phyloP scores from a whole-genome alignment of 1,284 basidiomycete species.

The Boletellus deceptivus region DNA sequence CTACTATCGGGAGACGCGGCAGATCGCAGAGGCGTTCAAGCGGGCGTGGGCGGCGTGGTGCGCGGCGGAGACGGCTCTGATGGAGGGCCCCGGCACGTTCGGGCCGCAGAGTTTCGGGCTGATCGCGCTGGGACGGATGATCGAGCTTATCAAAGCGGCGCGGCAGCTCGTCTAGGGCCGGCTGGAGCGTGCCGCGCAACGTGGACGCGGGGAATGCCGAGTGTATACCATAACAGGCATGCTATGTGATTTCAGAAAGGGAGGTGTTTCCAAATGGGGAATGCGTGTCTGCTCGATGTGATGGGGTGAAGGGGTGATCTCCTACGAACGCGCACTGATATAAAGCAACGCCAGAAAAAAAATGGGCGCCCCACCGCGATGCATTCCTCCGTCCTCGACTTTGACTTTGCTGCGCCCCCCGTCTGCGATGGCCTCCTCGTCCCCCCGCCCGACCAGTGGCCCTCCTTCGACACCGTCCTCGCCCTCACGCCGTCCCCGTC shows the following conservation, averaged over 20 bases:
- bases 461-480: conserved; percentile 22
- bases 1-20: conserved; percentile 24
- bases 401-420: conserved; percentile 6
- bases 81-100: conserved; percentile 27
- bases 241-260: conserved; percentile 32
- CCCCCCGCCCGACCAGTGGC: conserved; percentile 21
- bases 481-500: conserved; percentile 11
- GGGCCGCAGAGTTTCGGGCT: conserved; percentile 43
- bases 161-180: conserved; percentile 3
- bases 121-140: conserved; percentile 39
- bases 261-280: conserved; percentile 10
- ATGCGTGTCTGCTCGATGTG: conserved; percentile 22
- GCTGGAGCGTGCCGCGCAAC: conserved; percentile 11
- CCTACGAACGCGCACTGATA: conserved; percentile 14
- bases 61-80: conserved; percentile 31
- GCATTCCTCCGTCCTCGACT: conserved; percentile 5
- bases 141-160: conserved; percentile 36
- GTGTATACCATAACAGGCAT: conserved; percentile 8
- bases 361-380: conserved; percentile 6
- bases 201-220: conserved; percentile 26
- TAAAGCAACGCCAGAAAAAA: conserved; percentile 19
- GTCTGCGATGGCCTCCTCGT: conserved; percentile 16
- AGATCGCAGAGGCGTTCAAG: conserved; percentile 30
- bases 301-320: conserved; percentile 19
- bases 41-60: conserved; percentile 41